These are phyloP conservation scores for Ceriops tagal DNA, from an alignment of 345 rosid genomes.

Conservation along the genomic window DNA sequence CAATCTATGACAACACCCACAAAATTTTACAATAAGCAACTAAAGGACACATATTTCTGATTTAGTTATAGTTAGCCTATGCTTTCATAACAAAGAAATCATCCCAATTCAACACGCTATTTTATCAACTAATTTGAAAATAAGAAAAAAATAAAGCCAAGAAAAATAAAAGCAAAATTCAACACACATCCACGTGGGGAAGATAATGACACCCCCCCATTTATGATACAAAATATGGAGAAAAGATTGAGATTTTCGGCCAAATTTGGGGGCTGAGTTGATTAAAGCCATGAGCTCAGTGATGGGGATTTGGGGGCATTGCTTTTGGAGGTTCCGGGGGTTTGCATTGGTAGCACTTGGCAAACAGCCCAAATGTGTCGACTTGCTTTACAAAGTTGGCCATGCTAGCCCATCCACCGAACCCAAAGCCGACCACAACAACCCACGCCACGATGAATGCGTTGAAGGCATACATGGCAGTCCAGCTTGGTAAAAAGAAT, in stretches of 20 bases:
- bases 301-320: slow-evolving; percentile 31
- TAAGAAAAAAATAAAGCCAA: slow-evolving; percentile 10
- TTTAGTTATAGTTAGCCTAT: slow-evolving; percentile 28
- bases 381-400: slow-evolving; percentile 86
- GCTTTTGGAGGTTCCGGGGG: slow-evolving; percentile 46
- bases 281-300: slow-evolving; percentile 19
- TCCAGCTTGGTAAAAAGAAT: slow-evolving; percentile 76
- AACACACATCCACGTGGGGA: slow-evolving; percentile 58
- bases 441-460: slow-evolving; percentile 81
- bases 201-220: slow-evolving; percentile 37
- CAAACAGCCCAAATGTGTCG: slow-evolving; percentile 86
- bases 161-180: slow-evolving; percentile 24
- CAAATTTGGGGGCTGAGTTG: neutral
- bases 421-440: slow-evolving; percentile 76
- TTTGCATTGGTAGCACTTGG: slow-evolving; percentile 98
- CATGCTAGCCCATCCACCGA: slow-evolving; percentile 97
- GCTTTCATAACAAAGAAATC: slow-evolving; percentile 44
- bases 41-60: slow-evolving; percentile 22
- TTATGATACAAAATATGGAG: slow-evolving; percentile 55
- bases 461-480: slow-evolving; percentile 73
- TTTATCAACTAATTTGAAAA: slow-evolving; percentile 38
- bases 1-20: neutral
- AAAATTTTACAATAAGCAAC: slow-evolving; percentile 14
- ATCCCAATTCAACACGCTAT: slow-evolving; percentile 51
- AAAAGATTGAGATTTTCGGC: slow-evolving; percentile 2